phyloP scores from a whole-genome alignment of 1,284 basidiomycete species.

The Malassezia globosa region DNA sequence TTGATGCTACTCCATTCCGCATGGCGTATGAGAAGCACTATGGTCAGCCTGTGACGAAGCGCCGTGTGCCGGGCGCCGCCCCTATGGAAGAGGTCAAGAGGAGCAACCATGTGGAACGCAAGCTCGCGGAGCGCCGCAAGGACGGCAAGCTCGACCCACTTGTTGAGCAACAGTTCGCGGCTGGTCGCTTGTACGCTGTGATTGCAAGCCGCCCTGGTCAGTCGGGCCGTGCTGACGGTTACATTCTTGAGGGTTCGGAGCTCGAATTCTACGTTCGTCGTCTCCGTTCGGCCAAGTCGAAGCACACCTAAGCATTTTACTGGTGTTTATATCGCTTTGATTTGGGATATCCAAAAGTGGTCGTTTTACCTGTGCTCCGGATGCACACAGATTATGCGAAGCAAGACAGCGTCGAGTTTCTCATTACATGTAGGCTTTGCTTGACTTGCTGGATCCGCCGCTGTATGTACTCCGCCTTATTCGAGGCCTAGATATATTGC shows the following conservation, averaged over 20 bases:
- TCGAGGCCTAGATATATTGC: constrained; percentile 13
- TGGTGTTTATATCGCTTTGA: too few species aligned
- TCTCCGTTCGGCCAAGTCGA: constrained; percentile 35
- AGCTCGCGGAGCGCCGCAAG: constrained; percentile 39
- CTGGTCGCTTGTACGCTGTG: constrained; percentile 45
- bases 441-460: neutral
- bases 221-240: constrained; percentile 42
- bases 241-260: constrained; percentile 46
- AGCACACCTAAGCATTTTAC: constrained; percentile 22
- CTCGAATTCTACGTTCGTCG: constrained; percentile 46
- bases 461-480: constrained; percentile 9
- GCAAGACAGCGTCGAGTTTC: neutral
- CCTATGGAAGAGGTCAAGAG: constrained; percentile 40
- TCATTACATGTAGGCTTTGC: neutral
- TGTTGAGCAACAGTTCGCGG: constrained; percentile 47
- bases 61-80: constrained; percentile 32
- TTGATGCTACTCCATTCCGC: constrained; percentile 47
- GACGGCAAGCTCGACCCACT: constrained; percentile 40
- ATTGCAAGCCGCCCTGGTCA: constrained; percentile 44
- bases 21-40: constrained; percentile 48
- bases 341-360: constrained; percentile 16
- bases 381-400: neutral
- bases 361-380: constrained; percentile 3
- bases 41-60: constrained; percentile 45
- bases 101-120: constrained; percentile 31